Conservation (phyloP, 2,329 filamentous ascomycete genomes). For the Akanthomyces muscarius region DNA sequence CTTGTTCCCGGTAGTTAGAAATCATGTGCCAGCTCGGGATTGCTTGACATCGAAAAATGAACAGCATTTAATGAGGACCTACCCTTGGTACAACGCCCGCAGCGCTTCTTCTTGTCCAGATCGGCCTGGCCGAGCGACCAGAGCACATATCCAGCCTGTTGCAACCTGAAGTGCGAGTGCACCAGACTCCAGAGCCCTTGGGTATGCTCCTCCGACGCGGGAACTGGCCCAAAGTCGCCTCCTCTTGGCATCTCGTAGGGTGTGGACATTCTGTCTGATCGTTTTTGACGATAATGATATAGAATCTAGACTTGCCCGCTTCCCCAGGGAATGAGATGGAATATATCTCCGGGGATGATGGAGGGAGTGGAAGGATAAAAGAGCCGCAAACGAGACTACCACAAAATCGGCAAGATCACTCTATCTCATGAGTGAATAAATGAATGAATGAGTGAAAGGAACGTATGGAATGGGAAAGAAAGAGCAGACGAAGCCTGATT, state of each 20-base stretch:
- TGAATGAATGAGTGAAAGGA: neutral
- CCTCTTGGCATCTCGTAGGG: neutral
- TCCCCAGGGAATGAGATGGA: too few species aligned
- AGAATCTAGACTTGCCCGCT: neutral
- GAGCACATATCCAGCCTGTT: constrained; percentile 27
- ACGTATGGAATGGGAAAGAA: neutral
- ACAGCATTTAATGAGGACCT: neutral
- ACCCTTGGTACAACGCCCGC: constrained; percentile 27
- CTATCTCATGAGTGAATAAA: too few species aligned
- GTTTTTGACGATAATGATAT: neutral
- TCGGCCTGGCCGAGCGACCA: constrained; percentile 25
- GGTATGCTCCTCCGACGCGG: constrained; percentile 22
- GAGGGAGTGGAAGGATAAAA: too few species aligned
- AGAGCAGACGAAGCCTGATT: neutral
- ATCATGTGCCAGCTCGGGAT: neutral
- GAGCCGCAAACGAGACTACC: too few species aligned
- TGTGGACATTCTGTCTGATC: neutral
- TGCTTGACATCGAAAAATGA: neutral
- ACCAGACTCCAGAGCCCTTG: constrained; percentile 21
- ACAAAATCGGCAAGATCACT: too few species aligned
- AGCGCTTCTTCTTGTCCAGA: constrained; percentile 31
- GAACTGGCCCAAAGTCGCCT: constrained; percentile 21
- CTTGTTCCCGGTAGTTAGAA: neutral
- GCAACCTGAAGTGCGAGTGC: constrained; percentile 21
- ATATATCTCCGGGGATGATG: too few species aligned